phyloP scores from a whole-genome alignment of 2,329 filamentous ascomycete species.

The Oidium heveae region DNA sequence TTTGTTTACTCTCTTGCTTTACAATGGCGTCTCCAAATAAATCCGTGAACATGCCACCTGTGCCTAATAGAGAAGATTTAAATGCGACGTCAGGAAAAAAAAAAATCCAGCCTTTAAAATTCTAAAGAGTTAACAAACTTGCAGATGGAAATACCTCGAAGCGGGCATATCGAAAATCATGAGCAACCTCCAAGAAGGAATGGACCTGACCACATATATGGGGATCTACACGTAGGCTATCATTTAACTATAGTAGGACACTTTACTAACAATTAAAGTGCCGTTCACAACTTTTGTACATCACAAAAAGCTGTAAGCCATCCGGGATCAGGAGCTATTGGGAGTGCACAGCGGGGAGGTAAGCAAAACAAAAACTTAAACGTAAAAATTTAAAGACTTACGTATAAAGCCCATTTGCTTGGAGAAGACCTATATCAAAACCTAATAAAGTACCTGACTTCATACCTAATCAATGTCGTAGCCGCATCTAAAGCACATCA shows the following conservation, averaged over 20 bases:
- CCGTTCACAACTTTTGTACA: constrained; percentile 97
- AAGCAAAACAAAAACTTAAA: constrained; percentile 7
- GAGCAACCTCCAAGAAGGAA: constrained; percentile 69
- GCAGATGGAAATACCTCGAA: constrained; percentile 74
- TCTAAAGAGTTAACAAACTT: constrained; percentile 3
- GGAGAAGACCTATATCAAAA: constrained; percentile 92
- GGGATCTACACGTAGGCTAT: constrained; percentile 60
- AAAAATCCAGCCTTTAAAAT: neutral
- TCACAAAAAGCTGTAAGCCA: constrained; percentile 76
- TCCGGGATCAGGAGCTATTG: constrained; percentile 18
- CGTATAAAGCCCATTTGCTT: constrained; percentile 52
- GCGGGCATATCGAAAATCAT: constrained; percentile 79
- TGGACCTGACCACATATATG: constrained; percentile 95
- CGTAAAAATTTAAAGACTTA: neutral
- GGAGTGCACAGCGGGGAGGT: constrained; percentile 47
- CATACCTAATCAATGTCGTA: constrained; percentile 47
- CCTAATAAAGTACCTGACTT: constrained; percentile 59
- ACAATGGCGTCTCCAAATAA: constrained; percentile 6
- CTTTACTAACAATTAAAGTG: constrained; percentile 25
- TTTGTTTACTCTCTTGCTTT: neutral
- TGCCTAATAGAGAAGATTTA: constrained; percentile 36
- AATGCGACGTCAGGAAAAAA: constrained; percentile 29
- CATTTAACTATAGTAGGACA: neutral
- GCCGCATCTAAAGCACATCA: constrained; percentile 51
- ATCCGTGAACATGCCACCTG: constrained; percentile 22